Evolutionary conservation across 768 basidiomycete species (phyloP).

Genomic region (Macrolepiota fuliginosa): DNA sequence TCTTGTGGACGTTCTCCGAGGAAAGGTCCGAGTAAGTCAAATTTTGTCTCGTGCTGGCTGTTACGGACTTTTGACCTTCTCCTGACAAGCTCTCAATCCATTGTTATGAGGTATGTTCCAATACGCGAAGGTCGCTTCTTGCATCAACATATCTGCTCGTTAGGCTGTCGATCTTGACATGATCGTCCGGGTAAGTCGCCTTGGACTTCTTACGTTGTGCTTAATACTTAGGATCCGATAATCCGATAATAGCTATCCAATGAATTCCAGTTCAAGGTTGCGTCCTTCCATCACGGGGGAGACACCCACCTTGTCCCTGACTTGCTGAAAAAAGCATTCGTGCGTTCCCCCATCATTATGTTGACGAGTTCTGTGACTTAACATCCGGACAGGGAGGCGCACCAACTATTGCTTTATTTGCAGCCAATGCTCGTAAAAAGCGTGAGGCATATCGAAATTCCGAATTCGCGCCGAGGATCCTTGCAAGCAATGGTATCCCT

Average conservation of each 20-base stretch:
- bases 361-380: background rate
- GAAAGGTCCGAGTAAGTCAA: constrained; percentile 61
- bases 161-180: constrained; percentile 69
- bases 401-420: constrained; percentile 74
- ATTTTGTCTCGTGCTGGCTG: background rate
- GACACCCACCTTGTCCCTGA: constrained; percentile 82
- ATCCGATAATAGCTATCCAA: constrained; percentile 53
- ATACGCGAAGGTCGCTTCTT: background rate
- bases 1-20: constrained; percentile 68
- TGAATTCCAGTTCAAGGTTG: constrained; percentile 76
- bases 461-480: constrained; percentile 67
- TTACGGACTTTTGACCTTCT: background rate
- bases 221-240: background rate
- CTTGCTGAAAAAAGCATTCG: constrained; percentile 69
- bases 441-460: constrained; percentile 66
- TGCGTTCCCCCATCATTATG: constrained; percentile 18
- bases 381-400: constrained; percentile 34
- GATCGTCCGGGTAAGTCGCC: constrained; percentile 52
- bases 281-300: constrained; percentile 77
- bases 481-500: constrained; percentile 61
- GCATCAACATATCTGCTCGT: background rate
- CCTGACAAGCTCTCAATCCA: constrained; percentile 33
- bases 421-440: constrained; percentile 54
- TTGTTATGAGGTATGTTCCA: constrained; percentile 36
- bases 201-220: background rate